phyloP scores from a whole-genome alignment of 2,329 filamentous ascomycete species.

The Whalleya microplaca region DNA sequence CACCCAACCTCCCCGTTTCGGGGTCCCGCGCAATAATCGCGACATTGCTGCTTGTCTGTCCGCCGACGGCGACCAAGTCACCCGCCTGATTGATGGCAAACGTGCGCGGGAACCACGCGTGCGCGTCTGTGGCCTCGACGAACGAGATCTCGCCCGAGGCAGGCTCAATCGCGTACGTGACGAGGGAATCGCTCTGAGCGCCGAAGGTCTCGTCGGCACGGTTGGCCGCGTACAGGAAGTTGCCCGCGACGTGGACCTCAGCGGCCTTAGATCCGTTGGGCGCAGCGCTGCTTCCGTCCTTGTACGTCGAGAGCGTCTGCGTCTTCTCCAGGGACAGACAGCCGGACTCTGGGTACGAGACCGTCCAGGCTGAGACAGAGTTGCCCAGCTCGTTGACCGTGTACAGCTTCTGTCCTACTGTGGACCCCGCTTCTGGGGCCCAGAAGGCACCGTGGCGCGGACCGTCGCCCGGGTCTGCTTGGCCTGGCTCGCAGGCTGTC shows the following conservation, averaged over 20 bases:
- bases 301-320: conserved; percentile 52
- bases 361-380: conserved; percentile 53
- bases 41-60: conserved; percentile 63
- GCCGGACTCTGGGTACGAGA: conserved; percentile 46
- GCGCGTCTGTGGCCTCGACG: conserved; percentile 57
- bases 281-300: conserved; percentile 44
- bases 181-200: conserved; percentile 58
- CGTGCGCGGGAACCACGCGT: conserved; percentile 64
- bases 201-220: conserved; percentile 62
- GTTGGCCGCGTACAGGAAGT: conserved; percentile 65
- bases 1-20: conserved; percentile 58
- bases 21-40: conserved; percentile 60
- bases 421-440: conserved; percentile 38
- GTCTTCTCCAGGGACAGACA: conserved; percentile 52
- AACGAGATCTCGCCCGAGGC: conserved; percentile 54
- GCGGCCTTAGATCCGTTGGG: conserved; percentile 55
- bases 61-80: conserved; percentile 63
- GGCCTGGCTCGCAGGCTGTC: conserved; percentile 48
- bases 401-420: conserved; percentile 40
- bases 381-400: conserved; percentile 54
- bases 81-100: conserved; percentile 65
- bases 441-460: conserved; percentile 59
- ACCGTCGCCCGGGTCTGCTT: conserved; percentile 50
- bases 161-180: conserved; percentile 52
- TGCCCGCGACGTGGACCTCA: conserved; percentile 56